Evolutionary conservation across 2,329 filamentous ascomycete species (phyloP).

Genomic region (Colletotrichum lentis): DNA sequence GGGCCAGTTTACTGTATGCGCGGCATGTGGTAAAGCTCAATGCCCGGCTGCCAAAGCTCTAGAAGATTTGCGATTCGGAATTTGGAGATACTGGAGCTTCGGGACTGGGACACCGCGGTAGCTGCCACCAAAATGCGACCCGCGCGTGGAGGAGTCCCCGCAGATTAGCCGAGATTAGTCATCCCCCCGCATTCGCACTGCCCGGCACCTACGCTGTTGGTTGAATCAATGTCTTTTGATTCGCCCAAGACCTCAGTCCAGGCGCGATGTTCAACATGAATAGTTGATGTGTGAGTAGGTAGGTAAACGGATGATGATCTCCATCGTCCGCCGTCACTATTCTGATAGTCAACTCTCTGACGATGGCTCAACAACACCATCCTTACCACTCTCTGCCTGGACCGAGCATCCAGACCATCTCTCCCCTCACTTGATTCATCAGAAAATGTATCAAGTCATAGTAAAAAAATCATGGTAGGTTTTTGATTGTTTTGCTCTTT

Average conservation of each 20-base stretch:
- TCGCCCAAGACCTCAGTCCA: neutral
- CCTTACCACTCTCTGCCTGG: too few relatives aligned
- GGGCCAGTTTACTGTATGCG: constrained; percentile 10
- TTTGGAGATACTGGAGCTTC: constrained; percentile 29
- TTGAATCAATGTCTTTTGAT: neutral
- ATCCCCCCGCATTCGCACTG: neutral
- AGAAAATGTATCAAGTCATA: too few relatives aligned
- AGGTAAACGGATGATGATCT: neutral
- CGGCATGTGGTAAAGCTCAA: constrained; percentile 36
- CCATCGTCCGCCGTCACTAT: too few relatives aligned
- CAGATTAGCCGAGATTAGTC: constrained; percentile 35
- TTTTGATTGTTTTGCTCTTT: too few relatives aligned
- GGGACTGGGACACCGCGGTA: constrained; percentile 23
- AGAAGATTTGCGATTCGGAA: constrained; percentile 30
- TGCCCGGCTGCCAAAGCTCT: constrained; percentile 31
- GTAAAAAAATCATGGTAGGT: too few relatives aligned
- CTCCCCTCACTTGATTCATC: too few relatives aligned
- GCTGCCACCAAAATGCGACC: constrained; percentile 36
- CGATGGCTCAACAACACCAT: too few relatives aligned
- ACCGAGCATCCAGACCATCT: too few relatives aligned
- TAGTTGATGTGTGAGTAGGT: neutral
- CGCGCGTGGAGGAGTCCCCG: constrained; percentile 4
- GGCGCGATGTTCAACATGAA: neutral
- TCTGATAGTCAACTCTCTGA: too few relatives aligned
- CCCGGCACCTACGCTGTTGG: neutral